Base-by-base conservation (phyloP, 345 rosid genomes). In the Gossypioides kirkii region DNA sequence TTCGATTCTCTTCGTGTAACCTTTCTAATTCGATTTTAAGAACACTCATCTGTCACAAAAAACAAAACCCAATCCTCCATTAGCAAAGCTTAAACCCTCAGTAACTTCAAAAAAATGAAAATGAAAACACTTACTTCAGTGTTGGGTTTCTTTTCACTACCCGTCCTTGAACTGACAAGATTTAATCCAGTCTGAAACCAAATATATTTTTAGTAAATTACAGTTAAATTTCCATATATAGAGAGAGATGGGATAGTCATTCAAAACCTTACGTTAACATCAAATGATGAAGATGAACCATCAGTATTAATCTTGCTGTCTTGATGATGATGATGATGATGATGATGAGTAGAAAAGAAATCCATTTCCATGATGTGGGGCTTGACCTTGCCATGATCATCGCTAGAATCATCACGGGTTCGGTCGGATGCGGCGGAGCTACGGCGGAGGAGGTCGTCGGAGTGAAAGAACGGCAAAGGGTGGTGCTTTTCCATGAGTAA, bases 1-100 rank as follows among this genome's bases (percentile, higher is more conserved):
- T 87, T 74, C 69, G 78, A 68, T 95, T 95, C 85, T 95, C 99
- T 28, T 89, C 89, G 10, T 84, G 85, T 69, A 88, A 81, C 68
- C 79, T 87, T 75, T 78, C 84, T 50, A 92, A 50, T 84, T 92
- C 91, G 63, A 55, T 56, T 73, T 83, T 76, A 45, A 89, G 72
- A 80, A 47, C 69, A 49, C 77, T 18, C 26, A 13, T 66, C 72
- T 69, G 46, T 32, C 5, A 32, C 38, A 47, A 66, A 3, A 20
- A 54, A 18, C 50, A 49, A 47, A 66, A 47, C 5, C 60, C 60
- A 50, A n/a, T 10, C 32, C 20, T 69, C 60, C 60, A 32, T 68
- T 65, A 25, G 9, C 18, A 46, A 32, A 26, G 0, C n/a, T 68
- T 28, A 28, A 59, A 14, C 45, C n/a, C n/a, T 72, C n/a, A 3